Conservation (phyloP, 768 basidiomycete species). For the Tulasnella sp. region DNA sequence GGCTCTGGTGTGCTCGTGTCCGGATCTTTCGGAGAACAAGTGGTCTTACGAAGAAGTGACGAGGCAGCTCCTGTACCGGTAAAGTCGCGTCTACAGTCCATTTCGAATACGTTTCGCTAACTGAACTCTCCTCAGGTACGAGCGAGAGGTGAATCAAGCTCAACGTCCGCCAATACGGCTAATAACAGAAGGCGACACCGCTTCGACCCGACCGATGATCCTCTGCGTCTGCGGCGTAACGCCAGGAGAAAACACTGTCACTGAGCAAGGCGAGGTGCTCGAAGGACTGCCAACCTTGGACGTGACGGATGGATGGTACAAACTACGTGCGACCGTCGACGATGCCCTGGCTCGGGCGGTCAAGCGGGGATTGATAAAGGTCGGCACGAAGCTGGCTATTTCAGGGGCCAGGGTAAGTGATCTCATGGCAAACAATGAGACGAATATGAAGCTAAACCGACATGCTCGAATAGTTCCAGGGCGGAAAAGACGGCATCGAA, state of each 20-base stretch:
- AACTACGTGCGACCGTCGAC: slow-evolving; percentile 77
- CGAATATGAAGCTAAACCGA: slow-evolving; percentile 32
- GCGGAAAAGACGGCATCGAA: slow-evolving; percentile 77
- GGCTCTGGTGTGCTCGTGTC: slow-evolving; percentile 76
- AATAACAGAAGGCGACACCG: slow-evolving; percentile 81
- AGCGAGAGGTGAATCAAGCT: slow-evolving; percentile 78
- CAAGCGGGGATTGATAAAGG: slow-evolving; percentile 61
- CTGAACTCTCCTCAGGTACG: slow-evolving; percentile 61
- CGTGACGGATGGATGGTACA: slow-evolving; percentile 98
- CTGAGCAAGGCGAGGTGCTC: slow-evolving; percentile 47
- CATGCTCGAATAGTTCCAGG: slow-evolving; percentile 58
- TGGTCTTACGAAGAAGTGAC: slow-evolving; percentile 88
- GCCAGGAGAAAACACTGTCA: slow-evolving; percentile 44
- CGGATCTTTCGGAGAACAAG: slow-evolving; percentile 56
- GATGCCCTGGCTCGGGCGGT: slow-evolving; percentile 70
- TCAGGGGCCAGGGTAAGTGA: slow-evolving; percentile 73
- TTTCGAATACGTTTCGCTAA: slow-evolving; percentile 11
- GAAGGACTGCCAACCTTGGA: slow-evolving; percentile 68
- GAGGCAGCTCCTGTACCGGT: slow-evolving; percentile 86
- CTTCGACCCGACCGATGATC: slow-evolving; percentile 78
- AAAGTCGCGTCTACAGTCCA: slow-evolving; percentile 36
- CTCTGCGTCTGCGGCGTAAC: slow-evolving; percentile 78
- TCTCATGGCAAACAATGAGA: not conserved
- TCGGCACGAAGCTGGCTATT: slow-evolving; percentile 84
- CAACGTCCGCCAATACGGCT: slow-evolving; percentile 80